phyloP scores from a whole-genome alignment of 2,329 filamentous ascomycete species.

The Aspergillus luchuensis region DNA sequence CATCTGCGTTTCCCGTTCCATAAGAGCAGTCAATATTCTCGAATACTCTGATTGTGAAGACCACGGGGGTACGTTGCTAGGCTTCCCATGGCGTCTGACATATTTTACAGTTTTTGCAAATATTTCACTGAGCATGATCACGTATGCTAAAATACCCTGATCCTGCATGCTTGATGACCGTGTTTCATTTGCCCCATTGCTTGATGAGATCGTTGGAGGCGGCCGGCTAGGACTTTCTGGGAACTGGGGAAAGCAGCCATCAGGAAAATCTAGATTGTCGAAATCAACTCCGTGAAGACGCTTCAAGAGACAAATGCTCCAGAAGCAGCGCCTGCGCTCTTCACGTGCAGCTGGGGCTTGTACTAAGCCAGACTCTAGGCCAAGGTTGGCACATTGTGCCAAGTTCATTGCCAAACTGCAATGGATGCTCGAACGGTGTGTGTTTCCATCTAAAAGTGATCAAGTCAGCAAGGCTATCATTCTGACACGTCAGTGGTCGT shows the following conservation, averaged over 20 bases:
- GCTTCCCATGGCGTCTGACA: slow-evolving; percentile 49
- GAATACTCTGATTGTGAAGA: slow-evolving; percentile 56
- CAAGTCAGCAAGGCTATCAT: not conserved
- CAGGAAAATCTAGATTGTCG: slow-evolving; percentile 42
- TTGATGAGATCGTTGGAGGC: slow-evolving; percentile 26
- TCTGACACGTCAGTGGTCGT: not conserved
- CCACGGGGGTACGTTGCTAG: slow-evolving; percentile 50
- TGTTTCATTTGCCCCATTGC: slow-evolving; percentile 21
- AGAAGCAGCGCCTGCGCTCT: slow-evolving; percentile 44
- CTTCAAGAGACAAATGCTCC: slow-evolving; percentile 48
- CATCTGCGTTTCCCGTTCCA: slow-evolving; percentile 56
- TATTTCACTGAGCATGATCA: slow-evolving; percentile 50
- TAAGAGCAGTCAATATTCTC: slow-evolving; percentile 52
- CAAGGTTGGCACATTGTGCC: slow-evolving; percentile 49
- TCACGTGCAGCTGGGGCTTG: slow-evolving; percentile 28
- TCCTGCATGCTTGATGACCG: slow-evolving; percentile 35
- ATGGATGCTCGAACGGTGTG: slow-evolving; percentile 47
- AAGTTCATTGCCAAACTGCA: slow-evolving; percentile 51
- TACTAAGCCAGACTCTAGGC: slow-evolving; percentile 35
- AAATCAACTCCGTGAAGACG: slow-evolving; percentile 49
- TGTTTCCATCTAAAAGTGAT: slow-evolving; percentile 45
- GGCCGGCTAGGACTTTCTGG: slow-evolving; percentile 41
- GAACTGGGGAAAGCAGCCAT: slow-evolving; percentile 40
- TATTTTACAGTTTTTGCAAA: slow-evolving; percentile 54
- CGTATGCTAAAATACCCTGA: slow-evolving; percentile 51